Base-by-base conservation (phyloP, 1,284 basidiomycete genomes). In the Cutaneotrichosporon cutaneum region DNA sequence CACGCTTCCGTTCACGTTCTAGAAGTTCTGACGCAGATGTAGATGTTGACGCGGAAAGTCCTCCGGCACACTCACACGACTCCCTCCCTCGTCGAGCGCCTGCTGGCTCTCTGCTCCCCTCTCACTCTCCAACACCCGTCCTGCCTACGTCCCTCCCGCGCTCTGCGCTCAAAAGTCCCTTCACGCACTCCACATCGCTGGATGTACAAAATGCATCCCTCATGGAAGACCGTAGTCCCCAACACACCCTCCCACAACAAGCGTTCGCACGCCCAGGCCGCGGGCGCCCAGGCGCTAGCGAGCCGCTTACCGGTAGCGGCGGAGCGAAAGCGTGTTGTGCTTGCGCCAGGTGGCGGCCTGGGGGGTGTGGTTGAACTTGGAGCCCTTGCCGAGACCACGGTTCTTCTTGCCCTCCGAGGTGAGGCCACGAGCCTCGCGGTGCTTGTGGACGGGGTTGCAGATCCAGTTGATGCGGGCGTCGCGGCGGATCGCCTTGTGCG, bases 381-480 rank as follows among this genome's bases (percentile, higher is more conserved):
- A 87, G 62, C 96, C 96, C 83, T 98, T 98, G 84, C 94, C 94
- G 76, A 97, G 82, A 76, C 64, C 90, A 87, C 80, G 71, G 79
- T 81, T 81, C 85, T 93, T 89, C 84, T 98, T 97, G 78, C 95
- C 95, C 70, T 92, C 88, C 77, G 88, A 88, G 76, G 96, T 99
- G 73, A 99, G 92, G 72, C 96, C 96, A 81, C 96, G 92, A 72
- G 91, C 86, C 83, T 99, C 96, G 78, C 96, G 89, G 80, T 90
- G 92, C 85, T 98, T 99, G 90, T 99, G 96, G 60, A 99, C 95
- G 27, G 95, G 90, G 82, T 95, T 94, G 78, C 85, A 85, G 83
- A 99, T 99, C 95, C 67, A 75, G 89, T 92, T 98, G 85, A 99
- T 97, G 74, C 93, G 87, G 68, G 95, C 83, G 79, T 99, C 95